Percentiles rank a stretch among this genome's conserved stretches.
phyloP scores from a whole-genome alignment of 2,329 filamentous ascomycete species.

The Paecilomyces sp. region DNA sequence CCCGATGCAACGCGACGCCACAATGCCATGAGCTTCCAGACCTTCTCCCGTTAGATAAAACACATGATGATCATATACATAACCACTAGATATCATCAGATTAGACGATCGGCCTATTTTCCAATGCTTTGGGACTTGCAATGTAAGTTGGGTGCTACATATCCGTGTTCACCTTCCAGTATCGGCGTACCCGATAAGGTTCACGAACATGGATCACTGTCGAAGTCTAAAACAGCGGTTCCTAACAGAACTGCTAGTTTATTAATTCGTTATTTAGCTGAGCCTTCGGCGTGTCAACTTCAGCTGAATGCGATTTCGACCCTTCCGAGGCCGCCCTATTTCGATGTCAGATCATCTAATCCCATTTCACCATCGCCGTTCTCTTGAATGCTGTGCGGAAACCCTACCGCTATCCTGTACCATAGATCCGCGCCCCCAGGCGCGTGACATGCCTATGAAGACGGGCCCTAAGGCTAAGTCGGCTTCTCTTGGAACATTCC shows the following conservation, averaged over 20 bases:
- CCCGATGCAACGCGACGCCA: not conserved
- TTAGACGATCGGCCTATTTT: not conserved
- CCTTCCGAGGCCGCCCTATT: not conserved
- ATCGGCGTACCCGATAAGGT: not conserved
- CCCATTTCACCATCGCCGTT: not conserved
- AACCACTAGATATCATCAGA: not conserved
- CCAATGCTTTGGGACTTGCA: not conserved
- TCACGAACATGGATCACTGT: not conserved
- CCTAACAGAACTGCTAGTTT: not conserved
- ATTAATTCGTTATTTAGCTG: not conserved
- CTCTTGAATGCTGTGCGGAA: not conserved
- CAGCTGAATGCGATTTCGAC: no score
- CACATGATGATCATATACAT: not conserved
- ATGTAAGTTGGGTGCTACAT: no score
- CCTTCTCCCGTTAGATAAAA: not conserved
- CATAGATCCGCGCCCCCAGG: not conserved
- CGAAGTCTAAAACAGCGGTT: not conserved
- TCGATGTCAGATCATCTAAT: not conserved
- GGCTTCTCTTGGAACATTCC: no score
- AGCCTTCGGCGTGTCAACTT: not conserved
- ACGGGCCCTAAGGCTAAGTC: not conserved
- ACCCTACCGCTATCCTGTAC: not conserved
- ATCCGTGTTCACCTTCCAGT: no score
- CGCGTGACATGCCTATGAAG: not conserved
- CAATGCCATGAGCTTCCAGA: not conserved